Evolutionary conservation across 148 eudicot genomes (phyloP).

Genomic region (Agrostemma githago): DNA sequence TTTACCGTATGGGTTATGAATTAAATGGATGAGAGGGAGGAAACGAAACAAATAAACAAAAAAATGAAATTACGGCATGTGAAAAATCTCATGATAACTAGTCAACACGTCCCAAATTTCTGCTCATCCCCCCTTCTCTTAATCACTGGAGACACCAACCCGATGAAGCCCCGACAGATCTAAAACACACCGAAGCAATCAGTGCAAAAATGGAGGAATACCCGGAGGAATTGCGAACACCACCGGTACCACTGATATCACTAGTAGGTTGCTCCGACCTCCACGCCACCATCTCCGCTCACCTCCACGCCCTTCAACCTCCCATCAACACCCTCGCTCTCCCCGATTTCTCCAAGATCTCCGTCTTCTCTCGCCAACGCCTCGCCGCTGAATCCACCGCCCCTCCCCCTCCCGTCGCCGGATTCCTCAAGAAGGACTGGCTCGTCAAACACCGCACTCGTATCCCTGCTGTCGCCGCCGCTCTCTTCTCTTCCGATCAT

Average conservation of each 20-base stretch:
- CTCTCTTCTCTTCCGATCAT: conserved; percentile 49
- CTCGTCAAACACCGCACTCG: conserved; percentile 73
- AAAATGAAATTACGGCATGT: no score
- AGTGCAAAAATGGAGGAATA: conserved; percentile 65
- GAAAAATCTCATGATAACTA: no score
- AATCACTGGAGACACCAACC: background rate
- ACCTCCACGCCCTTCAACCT: conserved; percentile 76
- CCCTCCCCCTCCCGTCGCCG: conserved; percentile 26
- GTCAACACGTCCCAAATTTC: background rate
- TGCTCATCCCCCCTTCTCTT: background rate
- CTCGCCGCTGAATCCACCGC: conserved; percentile 16
- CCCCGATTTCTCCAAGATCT: conserved; percentile 78
- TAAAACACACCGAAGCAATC: background rate
- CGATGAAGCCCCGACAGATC: background rate
- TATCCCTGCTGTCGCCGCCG: conserved; percentile 75
- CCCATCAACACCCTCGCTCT: conserved; percentile 90
- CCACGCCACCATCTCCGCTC: conserved; percentile 59
- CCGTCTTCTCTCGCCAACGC: conserved; percentile 33
- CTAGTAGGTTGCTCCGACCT: conserved; percentile 67
- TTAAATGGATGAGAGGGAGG: no score
- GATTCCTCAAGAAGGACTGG: conserved; percentile 81
- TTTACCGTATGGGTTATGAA: no score
- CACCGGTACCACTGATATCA: conserved; percentile 74
- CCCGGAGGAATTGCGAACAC: conserved; percentile 84
- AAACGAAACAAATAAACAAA: no score